Conservation (phyloP, 257 asterid species). For the Solanum clarkiae region DNA sequence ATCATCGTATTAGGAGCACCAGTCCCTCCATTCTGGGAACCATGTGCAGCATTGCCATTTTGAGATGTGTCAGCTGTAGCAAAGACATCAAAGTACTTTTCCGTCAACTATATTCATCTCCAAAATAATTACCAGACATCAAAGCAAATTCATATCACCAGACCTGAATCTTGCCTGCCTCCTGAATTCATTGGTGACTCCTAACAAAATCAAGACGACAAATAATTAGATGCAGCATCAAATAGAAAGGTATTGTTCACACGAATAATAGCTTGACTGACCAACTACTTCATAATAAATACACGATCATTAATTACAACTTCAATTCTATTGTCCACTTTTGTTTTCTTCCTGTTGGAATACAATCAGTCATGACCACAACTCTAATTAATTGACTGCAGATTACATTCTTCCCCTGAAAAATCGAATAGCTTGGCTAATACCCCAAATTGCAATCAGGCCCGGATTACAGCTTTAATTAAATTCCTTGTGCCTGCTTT, state of each 20-base stretch:
- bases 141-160: neutral
- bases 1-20: slow-evolving; percentile 28
- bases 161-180: slow-evolving; percentile 48
- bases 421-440: neutral
- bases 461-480: neutral
- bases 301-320: neutral
- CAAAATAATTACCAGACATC: neutral
- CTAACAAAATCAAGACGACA: slow-evolving; percentile 15
- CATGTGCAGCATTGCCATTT: slow-evolving; percentile 44
- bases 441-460: neutral
- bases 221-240: neutral
- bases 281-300: neutral
- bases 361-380: neutral
- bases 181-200: slow-evolving; percentile 46
- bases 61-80: slow-evolving; percentile 55
- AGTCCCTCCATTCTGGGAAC: slow-evolving; percentile 53
- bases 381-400: neutral
- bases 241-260: neutral
- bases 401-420: neutral
- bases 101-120: neutral
- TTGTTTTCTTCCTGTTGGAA: neutral
- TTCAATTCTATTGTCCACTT: neutral
- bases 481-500: neutral
- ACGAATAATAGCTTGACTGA: neutral
- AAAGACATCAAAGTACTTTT: slow-evolving; percentile 1